These are phyloP conservation scores for Pseudoneurospora amorphoporcata DNA, from an alignment of 495 filamentous ascomycete species.

Conservation along the genomic window DNA sequence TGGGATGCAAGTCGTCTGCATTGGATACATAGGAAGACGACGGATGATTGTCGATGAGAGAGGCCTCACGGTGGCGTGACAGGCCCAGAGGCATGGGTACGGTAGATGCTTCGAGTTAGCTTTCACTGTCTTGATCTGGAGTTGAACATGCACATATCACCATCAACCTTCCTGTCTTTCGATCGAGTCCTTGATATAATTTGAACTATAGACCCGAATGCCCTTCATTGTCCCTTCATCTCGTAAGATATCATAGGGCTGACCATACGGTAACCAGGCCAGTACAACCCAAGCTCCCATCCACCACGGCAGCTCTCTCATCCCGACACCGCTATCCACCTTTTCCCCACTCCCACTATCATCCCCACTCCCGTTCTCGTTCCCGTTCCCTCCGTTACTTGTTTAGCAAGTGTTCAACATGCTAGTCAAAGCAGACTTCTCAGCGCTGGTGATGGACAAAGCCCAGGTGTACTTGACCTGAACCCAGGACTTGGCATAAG, in stretches of 20 bases:
- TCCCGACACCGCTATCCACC: not conserved
- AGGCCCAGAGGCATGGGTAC: not conserved
- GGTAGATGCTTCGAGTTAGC: not conserved
- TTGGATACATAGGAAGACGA: not conserved
- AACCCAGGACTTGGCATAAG: slow-evolving; percentile 62
- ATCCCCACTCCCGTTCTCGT: not conserved
- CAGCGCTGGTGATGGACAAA: slow-evolving; percentile 24
- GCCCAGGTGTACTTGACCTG: slow-evolving; percentile 55
- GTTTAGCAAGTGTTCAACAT: slow-evolving; percentile 60
- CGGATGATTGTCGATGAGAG: not conserved
- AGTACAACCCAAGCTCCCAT: not conserved
- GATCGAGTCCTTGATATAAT: not conserved
- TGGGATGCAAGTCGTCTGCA: not conserved
- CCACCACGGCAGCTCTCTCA: not conserved
- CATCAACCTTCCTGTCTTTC: not conserved
- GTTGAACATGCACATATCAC: not conserved
- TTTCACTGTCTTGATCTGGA: no score
- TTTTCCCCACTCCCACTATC: not conserved
- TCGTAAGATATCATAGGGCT: not conserved
- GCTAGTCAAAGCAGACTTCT: slow-evolving; percentile 45
- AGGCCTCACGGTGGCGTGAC: not conserved
- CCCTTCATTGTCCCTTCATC: not conserved
- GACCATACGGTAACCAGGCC: not conserved
- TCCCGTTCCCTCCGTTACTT: not conserved
- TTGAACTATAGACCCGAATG: not conserved